phyloP scores from a whole-genome alignment of 2,329 filamentous ascomycete species.

The Fusarium sp. region DNA sequence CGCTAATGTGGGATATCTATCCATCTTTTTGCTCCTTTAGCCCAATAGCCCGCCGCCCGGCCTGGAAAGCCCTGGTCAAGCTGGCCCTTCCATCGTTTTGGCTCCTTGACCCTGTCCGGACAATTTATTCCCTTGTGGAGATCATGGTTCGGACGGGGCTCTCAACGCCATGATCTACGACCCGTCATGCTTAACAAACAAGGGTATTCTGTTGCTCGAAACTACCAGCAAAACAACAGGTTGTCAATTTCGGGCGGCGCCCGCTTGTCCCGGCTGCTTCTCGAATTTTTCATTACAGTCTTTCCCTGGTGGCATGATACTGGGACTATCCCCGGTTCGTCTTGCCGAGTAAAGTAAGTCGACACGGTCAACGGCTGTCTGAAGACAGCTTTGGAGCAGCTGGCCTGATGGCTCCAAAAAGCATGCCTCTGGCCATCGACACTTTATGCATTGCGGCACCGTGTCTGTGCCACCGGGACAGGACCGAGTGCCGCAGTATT shows the following conservation, averaged over 20 bases:
- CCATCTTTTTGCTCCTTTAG: slow-evolving; percentile 35
- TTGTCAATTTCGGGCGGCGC: slow-evolving; percentile 24
- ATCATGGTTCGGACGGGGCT: slow-evolving; percentile 52
- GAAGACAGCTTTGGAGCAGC: slow-evolving; percentile 18
- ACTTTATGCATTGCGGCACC: slow-evolving; percentile 41
- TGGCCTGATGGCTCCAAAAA: slow-evolving; percentile 27
- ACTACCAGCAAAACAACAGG: slow-evolving; percentile 45
- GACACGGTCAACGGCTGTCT: slow-evolving; percentile 26
- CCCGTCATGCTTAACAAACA: slow-evolving; percentile 47
- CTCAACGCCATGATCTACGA: slow-evolving; percentile 52
- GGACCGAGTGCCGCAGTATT: slow-evolving; percentile 35
- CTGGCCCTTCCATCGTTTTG: slow-evolving; percentile 32
- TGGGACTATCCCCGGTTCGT: slow-evolving; percentile 33
- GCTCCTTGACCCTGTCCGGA: slow-evolving; percentile 45
- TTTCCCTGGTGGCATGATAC: slow-evolving; percentile 38
- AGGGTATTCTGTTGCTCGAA: slow-evolving; percentile 46
- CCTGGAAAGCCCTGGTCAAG: slow-evolving; percentile 32
- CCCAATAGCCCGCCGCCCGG: slow-evolving; percentile 31
- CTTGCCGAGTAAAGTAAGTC: slow-evolving; percentile 32
- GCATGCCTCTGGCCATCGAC: slow-evolving; percentile 33
- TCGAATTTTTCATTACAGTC: slow-evolving; percentile 37
- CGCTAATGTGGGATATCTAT: slow-evolving; percentile 31
- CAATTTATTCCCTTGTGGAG: slow-evolving; percentile 52
- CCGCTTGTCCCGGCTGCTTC: slow-evolving; percentile 39
- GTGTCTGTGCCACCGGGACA: slow-evolving; percentile 43